Evolutionary conservation across 495 filamentous ascomycete genomes (phyloP), one percentile per base, ranked within the genome.

Genomic region (Parachaetomium inaequale): DNA sequence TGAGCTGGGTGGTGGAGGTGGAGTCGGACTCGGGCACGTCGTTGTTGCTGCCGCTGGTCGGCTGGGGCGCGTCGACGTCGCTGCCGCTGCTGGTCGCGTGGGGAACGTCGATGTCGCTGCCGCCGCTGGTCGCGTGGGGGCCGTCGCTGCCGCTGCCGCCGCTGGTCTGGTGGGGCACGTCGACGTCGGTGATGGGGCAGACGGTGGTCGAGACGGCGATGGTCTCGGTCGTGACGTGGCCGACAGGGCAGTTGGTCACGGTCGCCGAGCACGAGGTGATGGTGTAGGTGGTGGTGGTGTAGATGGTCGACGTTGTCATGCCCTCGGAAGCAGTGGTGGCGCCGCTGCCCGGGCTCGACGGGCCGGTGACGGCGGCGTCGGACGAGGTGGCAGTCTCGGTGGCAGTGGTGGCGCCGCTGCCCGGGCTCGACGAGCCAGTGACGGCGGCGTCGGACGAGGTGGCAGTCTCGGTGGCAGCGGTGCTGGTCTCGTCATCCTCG

Each of bases 251-350:
- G 79, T 84, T 71, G 61, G 82, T 85, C 63, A 88, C 82, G 45
- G 75, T 78, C 32, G 85, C 72, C 61, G 76, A 79, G 74, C 87
- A 89, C 29, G 79, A 79, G 1, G 79, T 85, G 64, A 86, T 75
- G 14, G 85, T 86, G 59, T 81, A 72, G 58, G 74, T 73, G 46
- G 72, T 82, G 8, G 85, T 87, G 3, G 75, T 73, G 66, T 75
- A 82, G 29, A 85, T 74, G 32, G 83, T 68, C 50, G 67, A 72
- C 32, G 72, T 72, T 12, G 59, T 61, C 68, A 54, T 62, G 25
- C 23, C 36, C 61, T 59, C 38, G 25, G 55, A 66, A 21, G 43
- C 47, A 7, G 58, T 61, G 49, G 28, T 31, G 25, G 28, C 38
- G 55, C 43, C 47, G 36, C 23, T 25, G 4, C 31, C 47, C 40